Conservation (phyloP, 805 yeast genomes). For the Ogataea angusta region DNA sequence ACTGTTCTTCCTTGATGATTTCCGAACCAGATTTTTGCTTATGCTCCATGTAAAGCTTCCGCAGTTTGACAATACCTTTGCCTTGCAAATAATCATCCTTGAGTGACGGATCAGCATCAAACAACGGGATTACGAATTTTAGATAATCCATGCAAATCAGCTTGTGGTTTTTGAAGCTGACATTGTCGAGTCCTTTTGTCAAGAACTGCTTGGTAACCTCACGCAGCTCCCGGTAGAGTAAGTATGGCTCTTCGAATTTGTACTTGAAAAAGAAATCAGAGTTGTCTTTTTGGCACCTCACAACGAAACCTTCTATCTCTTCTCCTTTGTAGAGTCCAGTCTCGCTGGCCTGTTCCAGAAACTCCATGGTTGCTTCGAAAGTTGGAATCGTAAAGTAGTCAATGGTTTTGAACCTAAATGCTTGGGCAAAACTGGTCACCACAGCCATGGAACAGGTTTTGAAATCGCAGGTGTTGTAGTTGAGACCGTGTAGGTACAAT, state of each 20-base stretch:
- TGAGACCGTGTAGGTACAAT: conserved; percentile 85
- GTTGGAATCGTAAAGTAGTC: conserved; percentile 41
- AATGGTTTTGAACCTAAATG: conserved; percentile 69
- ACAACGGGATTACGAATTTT: conserved; percentile 56
- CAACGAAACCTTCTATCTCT: conserved; percentile 92
- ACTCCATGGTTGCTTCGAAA: conserved; percentile 42
- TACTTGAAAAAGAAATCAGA: conserved; percentile 79
- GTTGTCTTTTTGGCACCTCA: conserved; percentile 50
- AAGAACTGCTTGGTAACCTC: conserved; percentile 73
- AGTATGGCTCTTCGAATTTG: conserved; percentile 93
- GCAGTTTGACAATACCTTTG: conserved; percentile 68
- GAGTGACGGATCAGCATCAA: conserved; percentile 47
- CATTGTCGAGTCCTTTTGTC: conserved; percentile 34
- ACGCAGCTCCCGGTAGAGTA: conserved; percentile 85
- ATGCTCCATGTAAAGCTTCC: conserved; percentile 59
- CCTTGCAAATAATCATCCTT: conserved; percentile 48
- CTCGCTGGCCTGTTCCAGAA: conserved; percentile 53
- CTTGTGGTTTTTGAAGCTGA: conserved; percentile 46
- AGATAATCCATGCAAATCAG: conserved; percentile 65
- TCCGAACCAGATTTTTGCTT: conserved; percentile 59
- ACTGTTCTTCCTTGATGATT: conserved; percentile 43
- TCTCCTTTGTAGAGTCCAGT: conserved; percentile 68
- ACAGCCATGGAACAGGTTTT: conserved; percentile 57
- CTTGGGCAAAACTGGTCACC: conserved; percentile 57
- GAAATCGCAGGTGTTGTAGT: conserved; percentile 62